These are phyloP conservation scores for Naegleria lovaniensis DNA, from an alignment of 208 protist genomes.

Conservation along the genomic window DNA sequence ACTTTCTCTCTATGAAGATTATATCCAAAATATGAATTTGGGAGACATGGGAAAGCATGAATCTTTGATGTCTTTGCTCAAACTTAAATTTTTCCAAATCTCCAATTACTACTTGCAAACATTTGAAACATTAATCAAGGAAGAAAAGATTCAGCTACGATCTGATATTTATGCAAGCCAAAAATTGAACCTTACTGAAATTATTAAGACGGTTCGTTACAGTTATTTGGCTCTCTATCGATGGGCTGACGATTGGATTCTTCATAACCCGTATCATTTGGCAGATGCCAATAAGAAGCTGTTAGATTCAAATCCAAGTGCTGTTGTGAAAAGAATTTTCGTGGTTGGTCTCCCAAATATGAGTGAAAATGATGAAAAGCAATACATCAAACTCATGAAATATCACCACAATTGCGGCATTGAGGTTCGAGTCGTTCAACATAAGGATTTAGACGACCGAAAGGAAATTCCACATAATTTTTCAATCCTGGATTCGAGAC, in stretches of 20 bases:
- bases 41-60: not conserved
- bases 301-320: not conserved
- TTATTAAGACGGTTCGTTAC: not conserved
- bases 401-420: not conserved
- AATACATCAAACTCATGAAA: not conserved
- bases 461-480: slow-evolving; percentile 22
- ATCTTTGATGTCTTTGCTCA: not conserved
- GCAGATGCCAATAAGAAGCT: not conserved
- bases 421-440: not conserved
- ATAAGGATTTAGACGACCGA: not conserved
- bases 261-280: not conserved
- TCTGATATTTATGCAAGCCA: not conserved
- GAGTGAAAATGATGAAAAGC: not conserved
- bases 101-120: not conserved
- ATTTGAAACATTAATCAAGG: not conserved
- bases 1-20: not conserved
- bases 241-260: not conserved
- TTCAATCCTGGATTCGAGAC: slow-evolving; percentile 3
- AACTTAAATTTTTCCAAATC: slow-evolving; percentile 17
- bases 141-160: not conserved
- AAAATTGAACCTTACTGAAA: not conserved
- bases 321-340: slow-evolving; percentile 18
- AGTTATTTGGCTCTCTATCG: slow-evolving; percentile 1
- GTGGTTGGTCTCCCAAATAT: not conserved
- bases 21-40: slow-evolving; percentile 19